Base-by-base conservation (phyloP, 2,329 filamentous ascomycete genomes). In the Aurifilum marmelostoma region DNA sequence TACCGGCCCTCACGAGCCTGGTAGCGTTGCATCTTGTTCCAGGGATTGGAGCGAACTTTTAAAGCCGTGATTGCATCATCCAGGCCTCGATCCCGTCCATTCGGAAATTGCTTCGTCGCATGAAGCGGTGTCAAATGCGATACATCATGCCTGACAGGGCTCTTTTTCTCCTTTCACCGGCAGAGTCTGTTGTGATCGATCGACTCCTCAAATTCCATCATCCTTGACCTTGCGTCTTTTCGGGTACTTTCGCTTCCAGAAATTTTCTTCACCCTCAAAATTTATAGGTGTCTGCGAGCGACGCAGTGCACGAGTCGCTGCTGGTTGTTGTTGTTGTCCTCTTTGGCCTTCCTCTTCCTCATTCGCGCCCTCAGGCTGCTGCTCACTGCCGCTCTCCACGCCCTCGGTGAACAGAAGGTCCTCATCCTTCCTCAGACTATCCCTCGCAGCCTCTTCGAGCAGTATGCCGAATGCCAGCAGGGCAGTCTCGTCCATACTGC, bases 401-500 rank as follows among this genome's bases (percentile, higher is more conserved):
- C 83, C 85, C 76, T 94, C 91, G 0, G 90, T 88, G 75, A 95
- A 91, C 1, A 91, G 90, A 62, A 93, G 77, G 77, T 93, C 89
- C 29, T 92, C 92, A 16, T 83, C 86, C 67, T 83, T 80, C 5
- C 91, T 91, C 27, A 94, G 79, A 7, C 83, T 77, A 61, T 89
- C 86, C 54, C 84, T 82, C 21, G 86, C 84, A 2, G 87, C 86
- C 78, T 95, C 92, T 79, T 95, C 92, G 56, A 94, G 80, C 68
- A 95, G 78, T 63, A 95, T 88, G 1, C 92, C 91, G 74, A 95
- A 83, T 0, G 92, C 91, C 66, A 95, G 80, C 69, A 95, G 82
- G 4, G 92, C 92, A 18, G 91, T 93, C 80, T 93, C 92, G 75
- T 95, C 91, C 86, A 95, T 88, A 77, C 88, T 92, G 72, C 84